Base-by-base conservation (phyloP, 1,139 yeast genomes). In the Saccharomyces pastorianus region DNA sequence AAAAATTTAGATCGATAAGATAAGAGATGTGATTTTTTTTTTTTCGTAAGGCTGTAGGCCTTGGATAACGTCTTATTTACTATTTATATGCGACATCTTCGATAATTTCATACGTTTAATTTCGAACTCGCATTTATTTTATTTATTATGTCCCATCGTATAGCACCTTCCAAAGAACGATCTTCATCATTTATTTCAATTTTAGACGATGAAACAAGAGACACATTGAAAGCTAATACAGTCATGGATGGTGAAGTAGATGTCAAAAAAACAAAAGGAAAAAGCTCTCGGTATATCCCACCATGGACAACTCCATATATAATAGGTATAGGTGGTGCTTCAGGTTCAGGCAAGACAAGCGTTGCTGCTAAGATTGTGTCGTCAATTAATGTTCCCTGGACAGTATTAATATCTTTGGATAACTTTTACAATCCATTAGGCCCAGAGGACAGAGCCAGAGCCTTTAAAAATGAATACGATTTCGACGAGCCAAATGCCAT, bases 231-330 rank as follows among this genome's bases (percentile, higher is more conserved):
- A 4, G 17, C 44, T 38, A 23, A 38, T 17, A 26, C n/a, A 6
- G 23, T 11, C 4, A 38, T 17, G 44, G 11, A 38, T 38, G 25
- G 44, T 20, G 26, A 38, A 38, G 20, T 23, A 5, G 44, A 38
- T 38, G 25, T 20, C 13, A 20, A 38, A 20, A 38, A 38, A n/a
- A 38, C 13, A 2, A 23, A 38, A 25, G 44, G 44, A 7, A 38
- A 38, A 20, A 20, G 44, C 44, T 38, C 44, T 20, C 58, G 57
- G 42, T 87, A 88, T 65, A 79, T 81, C 14, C 98, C 98, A 2
- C 98, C 98, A 26, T 93, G 98, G 98, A 84, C 89, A 1, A 90
- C 89, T 57, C 98, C 98, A 0, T 93, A 90, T 66, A 84, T 93
- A 51, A 91, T 93, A 59, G 99, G 97, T 6, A 82, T 93, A 20